Percentiles rank a stretch among this genome's conserved stretches.
Conservation (phyloP, 768 basidiomycete genomes). For the Lactifluus volemus region DNA sequence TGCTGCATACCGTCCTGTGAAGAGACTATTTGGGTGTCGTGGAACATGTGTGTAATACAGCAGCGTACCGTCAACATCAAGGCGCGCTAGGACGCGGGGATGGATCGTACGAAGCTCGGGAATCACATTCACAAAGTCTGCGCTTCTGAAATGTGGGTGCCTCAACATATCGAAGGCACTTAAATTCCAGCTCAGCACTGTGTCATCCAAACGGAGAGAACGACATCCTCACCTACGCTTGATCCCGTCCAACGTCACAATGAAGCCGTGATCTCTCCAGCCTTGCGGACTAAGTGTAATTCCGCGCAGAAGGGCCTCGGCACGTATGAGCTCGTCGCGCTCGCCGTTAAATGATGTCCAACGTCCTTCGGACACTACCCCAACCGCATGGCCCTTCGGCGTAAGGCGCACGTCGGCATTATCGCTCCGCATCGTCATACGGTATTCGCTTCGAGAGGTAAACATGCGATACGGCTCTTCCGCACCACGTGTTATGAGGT, state of each 20-base stretch:
- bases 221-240: slow-evolving; percentile 31
- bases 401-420: slow-evolving; percentile 84
- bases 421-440: slow-evolving; percentile 80
- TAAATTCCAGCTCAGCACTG: slow-evolving; percentile 24
- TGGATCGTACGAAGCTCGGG: slow-evolving; percentile 46
- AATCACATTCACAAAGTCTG: slow-evolving; percentile 34
- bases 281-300: slow-evolving; percentile 36
- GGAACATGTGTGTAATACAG: background rate
- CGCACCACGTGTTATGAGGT: slow-evolving; percentile 78
- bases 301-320: slow-evolving; percentile 29
- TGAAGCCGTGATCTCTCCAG: slow-evolving; percentile 37
- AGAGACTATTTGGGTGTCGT: background rate
- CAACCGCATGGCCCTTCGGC: slow-evolving; percentile 48
- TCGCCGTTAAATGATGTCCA: slow-evolving; percentile 33
- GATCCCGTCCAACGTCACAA: slow-evolving; percentile 35
- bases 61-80: slow-evolving; percentile 60
- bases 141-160: slow-evolving; percentile 42
- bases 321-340: slow-evolving; percentile 29
- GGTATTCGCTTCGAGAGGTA: slow-evolving; percentile 83
- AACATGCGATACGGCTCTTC: slow-evolving; percentile 96
- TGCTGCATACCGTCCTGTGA: slow-evolving; percentile 48
- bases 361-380: slow-evolving; percentile 36
- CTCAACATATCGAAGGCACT: slow-evolving; percentile 68
- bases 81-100: slow-evolving; percentile 44
- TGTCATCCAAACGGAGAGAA: background rate